Evolutionary conservation across 2,329 filamentous ascomycete genomes (phyloP), one percentile per base, ranked within the genome.

Genomic region (Fusarium napiforme): DNA sequence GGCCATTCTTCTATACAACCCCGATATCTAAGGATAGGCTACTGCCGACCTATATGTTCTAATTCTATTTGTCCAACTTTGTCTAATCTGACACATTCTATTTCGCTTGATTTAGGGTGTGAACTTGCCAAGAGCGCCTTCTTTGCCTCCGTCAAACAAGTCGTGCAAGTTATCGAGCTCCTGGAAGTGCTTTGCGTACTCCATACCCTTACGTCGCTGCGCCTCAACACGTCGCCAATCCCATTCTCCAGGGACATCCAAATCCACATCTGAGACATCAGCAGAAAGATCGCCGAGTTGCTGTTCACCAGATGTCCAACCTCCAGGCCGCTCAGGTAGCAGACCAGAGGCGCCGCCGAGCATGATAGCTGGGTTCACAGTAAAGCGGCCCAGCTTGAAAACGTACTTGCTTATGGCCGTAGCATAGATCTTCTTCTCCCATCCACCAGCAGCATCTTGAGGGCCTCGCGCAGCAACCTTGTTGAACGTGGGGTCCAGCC

Each of bases 351-450:
- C 72, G 40, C 91, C 88, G 47, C 89, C 86, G 32, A 98, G 85
- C 12, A 96, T 86, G 52, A 93, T 86, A 75, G 95, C 92, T 0
- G 96, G 95, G 73, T 95, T 90, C 8, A 98, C 90, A 0, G 96
- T 98, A 77, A 96, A 86, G 30, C 96, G 87, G 2, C 92, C 93
- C 63, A 94, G 87, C 85, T 96, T 96, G 80, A 94, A 91, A 45
- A 96, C 93, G 81, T 96, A 96, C 84, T 95, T 95, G 84, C 89
- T 91, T 47, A 96, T 82, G 2, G 91, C 91, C 1, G 91, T 92
- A 2, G 93, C 93, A 75, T 92, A 88, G 43, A 96, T 87, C 68
- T 88, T 90, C 81, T 88, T 90, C 80, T 90, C 86, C 80, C 89
- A 89, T 36, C 86, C 85, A 4, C 80, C 80, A 32, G 82, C 72